A percentile compares a stretch with the other conserved stretches of the same genome.
These are phyloP conservation scores for Lodderomyces metapsilosis DNA, from an alignment of 1,139 yeast genomes.

Conservation along the genomic window DNA sequence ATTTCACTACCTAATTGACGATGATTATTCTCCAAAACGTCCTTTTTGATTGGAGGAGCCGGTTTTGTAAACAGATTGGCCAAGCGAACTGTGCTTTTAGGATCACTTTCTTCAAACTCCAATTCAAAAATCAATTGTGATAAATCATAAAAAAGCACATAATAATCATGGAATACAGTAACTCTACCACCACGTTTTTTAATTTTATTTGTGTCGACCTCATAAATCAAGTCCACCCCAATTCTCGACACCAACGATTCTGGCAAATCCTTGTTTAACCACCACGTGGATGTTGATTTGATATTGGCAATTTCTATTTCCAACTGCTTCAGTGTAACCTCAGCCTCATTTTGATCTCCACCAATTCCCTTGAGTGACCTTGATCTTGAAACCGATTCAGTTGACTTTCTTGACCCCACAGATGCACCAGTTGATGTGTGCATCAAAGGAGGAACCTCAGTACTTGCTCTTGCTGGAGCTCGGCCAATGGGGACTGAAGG, in stretches of 20 bases:
- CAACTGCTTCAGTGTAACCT: conserved; percentile 22
- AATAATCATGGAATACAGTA: conserved; percentile 61
- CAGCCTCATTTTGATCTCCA: conserved; percentile 32
- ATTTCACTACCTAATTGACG: conserved; percentile 44
- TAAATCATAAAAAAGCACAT: conserved; percentile 71
- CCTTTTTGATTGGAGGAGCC: conserved; percentile 49
- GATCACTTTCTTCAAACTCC: conserved; percentile 55
- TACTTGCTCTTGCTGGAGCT: conserved; percentile 21
- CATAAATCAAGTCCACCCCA: conserved; percentile 55
- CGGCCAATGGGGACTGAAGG: conserved; percentile 13
- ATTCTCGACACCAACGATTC: conserved; percentile 43
- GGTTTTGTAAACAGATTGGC: conserved; percentile 40
- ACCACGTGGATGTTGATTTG: conserved; percentile 53
- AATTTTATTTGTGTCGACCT: conserved; percentile 59
- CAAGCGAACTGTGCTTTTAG: conserved; percentile 50
- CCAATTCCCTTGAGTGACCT: conserved; percentile 21
- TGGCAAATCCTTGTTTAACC: conserved; percentile 64
- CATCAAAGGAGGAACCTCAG: conserved; percentile 22
- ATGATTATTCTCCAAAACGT: conserved; percentile 51
- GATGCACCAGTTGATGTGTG: conserved; percentile 26
- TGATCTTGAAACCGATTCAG: conserved; percentile 10
- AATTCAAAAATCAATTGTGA: conserved; percentile 63
- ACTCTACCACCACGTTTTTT: conserved; percentile 57
- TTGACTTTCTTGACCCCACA: conserved; percentile 19
- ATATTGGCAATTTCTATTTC: conserved; percentile 35